Evolutionary conservation across 495 filamentous ascomycete genomes (phyloP), one percentile per base, ranked within the genome.

Genomic region (Penicillium canariense): DNA sequence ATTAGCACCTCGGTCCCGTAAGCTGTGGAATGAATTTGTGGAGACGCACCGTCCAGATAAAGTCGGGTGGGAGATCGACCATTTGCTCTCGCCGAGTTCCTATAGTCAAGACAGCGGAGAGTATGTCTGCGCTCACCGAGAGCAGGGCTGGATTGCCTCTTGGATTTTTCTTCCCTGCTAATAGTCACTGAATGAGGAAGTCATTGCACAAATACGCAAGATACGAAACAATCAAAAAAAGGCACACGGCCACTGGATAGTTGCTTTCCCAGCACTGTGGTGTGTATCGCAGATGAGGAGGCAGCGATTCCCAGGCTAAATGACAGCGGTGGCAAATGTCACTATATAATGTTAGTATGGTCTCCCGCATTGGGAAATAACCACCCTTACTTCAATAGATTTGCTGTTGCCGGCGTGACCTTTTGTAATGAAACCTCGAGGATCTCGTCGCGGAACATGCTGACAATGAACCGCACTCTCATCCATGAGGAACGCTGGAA

Each of bases 371-470:
- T 8, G 14, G 20, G n/a, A 23, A 12, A 22, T 11, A 14, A 38
- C 10, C 4, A 27, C 25, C 20, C 56, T 52, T 52, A 68, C 68
- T 57, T 55, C 8, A 71, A 38, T 26, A 55, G 47, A 17, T 54
- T 28, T 2, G 68, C 65, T 27, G 67, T 67, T 8, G 73, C 67
- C 23, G 60, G 58, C 6, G 61, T 70, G 23, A 68, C 58, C 1
- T 59, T 52, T 3, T 61, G 64, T 11, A 84, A 51, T 18, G 82
- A 79, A 18, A 84, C 67, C 43, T 83, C 76, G 1, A 87, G 68
- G 23, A 87, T 78, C 43, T 85, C 81, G 44, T 86, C 84, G 0
- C 77, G 69, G 4, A 85, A 71, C 1, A 66, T 60, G 5, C 72
- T 67, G 15, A 83, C 63, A 11, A 78, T 63, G 14, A 75, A 72